These are phyloP conservation scores for Melaleuca alternifolia DNA, from an alignment of 345 rosid species.

Conservation along the genomic window DNA sequence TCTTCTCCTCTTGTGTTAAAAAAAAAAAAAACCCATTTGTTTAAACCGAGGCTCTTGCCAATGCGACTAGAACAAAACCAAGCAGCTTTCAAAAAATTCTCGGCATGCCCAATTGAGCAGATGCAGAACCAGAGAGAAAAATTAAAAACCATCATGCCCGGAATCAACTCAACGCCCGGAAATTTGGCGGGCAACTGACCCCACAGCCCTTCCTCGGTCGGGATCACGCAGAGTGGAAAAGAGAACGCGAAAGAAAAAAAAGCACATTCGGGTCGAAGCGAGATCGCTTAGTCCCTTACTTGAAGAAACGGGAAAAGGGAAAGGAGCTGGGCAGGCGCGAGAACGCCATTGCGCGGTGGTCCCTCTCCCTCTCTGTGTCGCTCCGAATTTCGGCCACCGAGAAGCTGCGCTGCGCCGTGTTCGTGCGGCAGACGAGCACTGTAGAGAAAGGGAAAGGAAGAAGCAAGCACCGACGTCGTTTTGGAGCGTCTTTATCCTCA, in stretches of 20 bases:
- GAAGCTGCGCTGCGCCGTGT: not conserved
- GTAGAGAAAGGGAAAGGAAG: not conserved
- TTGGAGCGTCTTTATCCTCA: not conserved
- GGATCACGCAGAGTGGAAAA: not conserved
- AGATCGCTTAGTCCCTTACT: conserved; percentile 17
- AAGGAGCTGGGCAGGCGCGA: conserved; percentile 34
- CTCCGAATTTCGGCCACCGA: not conserved
- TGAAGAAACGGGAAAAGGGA: conserved; percentile 51
- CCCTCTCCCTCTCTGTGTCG: not conserved
- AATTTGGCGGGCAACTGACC: not conserved
- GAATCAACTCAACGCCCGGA: not conserved
- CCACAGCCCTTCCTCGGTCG: not conserved
- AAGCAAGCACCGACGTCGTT: not conserved
- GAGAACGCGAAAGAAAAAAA: not conserved
- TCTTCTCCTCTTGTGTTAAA: not conserved
- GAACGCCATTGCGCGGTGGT: conserved; percentile 8
- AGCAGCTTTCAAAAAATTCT: not conserved
- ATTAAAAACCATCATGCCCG: not conserved
- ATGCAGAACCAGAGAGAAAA: not conserved
- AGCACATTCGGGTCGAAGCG: not conserved
- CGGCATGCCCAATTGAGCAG: not conserved
- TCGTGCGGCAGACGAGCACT: not conserved
- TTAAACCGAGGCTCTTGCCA: not conserved
- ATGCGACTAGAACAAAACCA: not conserved
- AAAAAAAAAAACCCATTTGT: not conserved